Evolutionary conservation across 768 basidiomycete species (phyloP), one percentile per base, ranked within the genome.

Genomic region (Bullera alba): DNA sequence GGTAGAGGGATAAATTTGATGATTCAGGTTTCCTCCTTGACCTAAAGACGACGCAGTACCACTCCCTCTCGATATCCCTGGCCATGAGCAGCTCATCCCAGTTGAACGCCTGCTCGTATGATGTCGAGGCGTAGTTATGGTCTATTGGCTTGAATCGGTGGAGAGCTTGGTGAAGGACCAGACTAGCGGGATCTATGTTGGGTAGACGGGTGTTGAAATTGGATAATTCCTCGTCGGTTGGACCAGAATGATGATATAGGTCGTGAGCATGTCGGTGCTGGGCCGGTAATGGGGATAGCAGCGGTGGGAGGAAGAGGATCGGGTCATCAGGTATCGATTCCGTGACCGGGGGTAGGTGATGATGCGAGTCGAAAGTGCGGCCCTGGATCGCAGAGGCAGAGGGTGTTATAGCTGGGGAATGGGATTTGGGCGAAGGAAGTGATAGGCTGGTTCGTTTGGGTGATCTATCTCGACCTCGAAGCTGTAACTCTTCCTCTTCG

Each of bases 41-140:
- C 12, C 88, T 79, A 73, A 97, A 97, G 15, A 82, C 87, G 10
- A 97, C 93, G 54, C 83, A 83, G 67, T 93, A 96, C 70, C 72
- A 61, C 52, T 59, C 55, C 46, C 64, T 22, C 17, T 53, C 44
- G 35, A 56, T 45, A 3, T 46, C 26, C 23, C 42, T 36, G 2
- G 57, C 53, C n/a, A 69, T 54, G 35, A 71, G 88, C 86, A 95
- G 75, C 38, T 85, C 79, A 16, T 71, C 62, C 91, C 91, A 97
- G 70, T 95, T 95, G 77, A 97, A 97, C 2, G 87, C 86, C 23
- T 81, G 76, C 2, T 74, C 74, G 60, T 93, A 97, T 4, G 81
- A 76, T 3, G 71, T 71, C 8, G 53, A 61, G 0, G 88, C 84
- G 56, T 93, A 95, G 28, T 80, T 14, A 67, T 65, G 6, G 76